Conservation (phyloP, 176 grass and related monocot species). For the bread wheat (Triticum aestivum) region DNA sequence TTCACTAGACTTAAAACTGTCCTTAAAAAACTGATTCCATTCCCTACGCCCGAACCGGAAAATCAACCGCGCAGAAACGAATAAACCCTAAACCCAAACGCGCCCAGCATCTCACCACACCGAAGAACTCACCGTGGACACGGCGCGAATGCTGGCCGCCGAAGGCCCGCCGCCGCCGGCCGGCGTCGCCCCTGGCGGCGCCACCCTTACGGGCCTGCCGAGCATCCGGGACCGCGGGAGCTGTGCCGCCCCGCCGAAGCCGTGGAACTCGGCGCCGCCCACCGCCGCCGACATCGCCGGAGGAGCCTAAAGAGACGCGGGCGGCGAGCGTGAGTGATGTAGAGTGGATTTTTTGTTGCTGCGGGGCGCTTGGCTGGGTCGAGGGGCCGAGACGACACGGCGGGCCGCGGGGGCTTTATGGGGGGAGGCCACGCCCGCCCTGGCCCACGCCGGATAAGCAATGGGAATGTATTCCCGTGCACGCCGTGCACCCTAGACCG, state of each 20-base stretch:
- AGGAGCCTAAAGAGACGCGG: not conserved
- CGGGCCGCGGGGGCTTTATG: constrained; percentile 28
- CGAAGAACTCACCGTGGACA: constrained; percentile 38
- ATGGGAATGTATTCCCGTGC: rapidly evolving
- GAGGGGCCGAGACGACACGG: constrained; percentile 19
- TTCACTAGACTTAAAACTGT: not conserved
- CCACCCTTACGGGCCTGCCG: constrained; percentile 35
- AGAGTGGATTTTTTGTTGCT: not conserved
- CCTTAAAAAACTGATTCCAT: not conserved
- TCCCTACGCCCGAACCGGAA: not conserved
- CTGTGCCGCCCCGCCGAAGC: constrained; percentile 16
- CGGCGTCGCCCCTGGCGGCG: constrained; percentile 22
- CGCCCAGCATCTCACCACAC: not conserved
- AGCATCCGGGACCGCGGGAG: constrained; percentile 46
- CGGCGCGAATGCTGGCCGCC: constrained; percentile 42
- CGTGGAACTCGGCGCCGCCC: constrained; percentile 38
- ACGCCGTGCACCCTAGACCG: not conserved
- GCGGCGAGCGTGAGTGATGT: not conserved
- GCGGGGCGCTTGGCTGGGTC: constrained; percentile 18
- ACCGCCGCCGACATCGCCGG: constrained; percentile 39
- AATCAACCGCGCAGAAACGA: not conserved
- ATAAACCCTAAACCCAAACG: not conserved
- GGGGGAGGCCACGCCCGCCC: not conserved
- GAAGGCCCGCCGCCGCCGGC: not conserved
- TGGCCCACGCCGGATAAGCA: not conserved